Conservation (phyloP, 176 grass and related monocot genomes). For the Urochloa ruziziensis region DNA sequence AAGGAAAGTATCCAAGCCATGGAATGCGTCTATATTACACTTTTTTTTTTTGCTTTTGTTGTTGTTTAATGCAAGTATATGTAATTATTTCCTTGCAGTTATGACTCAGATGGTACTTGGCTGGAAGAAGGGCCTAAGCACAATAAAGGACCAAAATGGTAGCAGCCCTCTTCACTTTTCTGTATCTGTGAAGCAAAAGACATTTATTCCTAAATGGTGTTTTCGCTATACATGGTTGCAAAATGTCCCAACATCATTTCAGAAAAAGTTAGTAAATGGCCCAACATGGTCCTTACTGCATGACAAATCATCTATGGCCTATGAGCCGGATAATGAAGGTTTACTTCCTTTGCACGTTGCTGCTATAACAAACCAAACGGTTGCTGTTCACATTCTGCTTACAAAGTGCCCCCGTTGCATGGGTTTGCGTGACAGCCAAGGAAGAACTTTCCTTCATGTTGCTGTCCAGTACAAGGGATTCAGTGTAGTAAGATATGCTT, state of each 20-base stretch:
- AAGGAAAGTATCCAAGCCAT: too few relatives aligned
- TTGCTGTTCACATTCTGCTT: background rate
- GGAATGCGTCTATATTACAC: too few relatives aligned
- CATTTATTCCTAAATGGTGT: background rate
- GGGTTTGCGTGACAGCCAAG: background rate
- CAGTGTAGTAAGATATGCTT: background rate
- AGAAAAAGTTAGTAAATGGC: too few relatives aligned
- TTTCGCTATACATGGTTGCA: too few relatives aligned
- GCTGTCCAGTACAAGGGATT: background rate
- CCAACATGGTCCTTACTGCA: background rate
- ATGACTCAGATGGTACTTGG: background rate
- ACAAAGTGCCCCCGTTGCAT: background rate
- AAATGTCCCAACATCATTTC: too few relatives aligned
- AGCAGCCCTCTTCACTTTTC: background rate
- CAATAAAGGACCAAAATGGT: background rate
- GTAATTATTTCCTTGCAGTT: background rate
- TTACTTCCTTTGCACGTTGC: slow-evolving; percentile 14
- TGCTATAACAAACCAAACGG: background rate
- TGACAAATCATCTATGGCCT: background rate
- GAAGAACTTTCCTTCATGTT: slow-evolving; percentile 24
- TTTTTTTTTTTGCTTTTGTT: too few relatives aligned
- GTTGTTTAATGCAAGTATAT: background rate
- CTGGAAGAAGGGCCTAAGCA: background rate
- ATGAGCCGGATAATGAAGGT: background rate
- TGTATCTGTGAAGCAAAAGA: background rate